Percentiles rank a stretch among this genome's conserved stretches.
Evolutionary conservation across 495 filamentous ascomycete genomes (phyloP).

Genomic region (Penicillium pancosmium): DNA sequence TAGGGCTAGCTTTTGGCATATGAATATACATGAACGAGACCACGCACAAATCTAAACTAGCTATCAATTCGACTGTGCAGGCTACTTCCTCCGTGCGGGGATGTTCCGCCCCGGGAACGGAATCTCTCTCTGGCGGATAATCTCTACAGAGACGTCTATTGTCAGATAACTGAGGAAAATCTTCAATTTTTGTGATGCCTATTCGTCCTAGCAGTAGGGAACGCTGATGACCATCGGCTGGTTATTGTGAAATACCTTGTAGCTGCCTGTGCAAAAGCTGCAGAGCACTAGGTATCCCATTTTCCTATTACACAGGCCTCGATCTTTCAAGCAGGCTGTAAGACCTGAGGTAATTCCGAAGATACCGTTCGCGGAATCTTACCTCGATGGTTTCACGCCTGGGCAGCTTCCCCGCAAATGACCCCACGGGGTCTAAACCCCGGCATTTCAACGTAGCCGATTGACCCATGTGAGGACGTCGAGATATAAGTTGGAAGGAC

Average conservation of each 20-base stretch:
- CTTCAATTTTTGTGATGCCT: not conserved
- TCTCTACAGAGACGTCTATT: not conserved
- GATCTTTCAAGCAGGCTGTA: too few relatives aligned
- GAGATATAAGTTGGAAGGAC: not conserved
- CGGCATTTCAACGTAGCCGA: not conserved
- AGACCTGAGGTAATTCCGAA: not conserved
- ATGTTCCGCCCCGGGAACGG: not conserved
- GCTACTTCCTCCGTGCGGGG: not conserved
- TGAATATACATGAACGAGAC: conserved; percentile 1
- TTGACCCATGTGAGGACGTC: not conserved
- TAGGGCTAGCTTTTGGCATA: not conserved
- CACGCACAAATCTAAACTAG: not conserved
- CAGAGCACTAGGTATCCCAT: too few relatives aligned
- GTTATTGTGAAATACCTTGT: too few relatives aligned
- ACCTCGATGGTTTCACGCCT: conserved; percentile 4
- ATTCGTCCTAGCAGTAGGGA: not conserved
- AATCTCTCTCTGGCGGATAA: not conserved
- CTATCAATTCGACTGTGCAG: not conserved
- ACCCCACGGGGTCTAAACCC: conserved; percentile 4
- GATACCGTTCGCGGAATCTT: conserved; percentile 13
- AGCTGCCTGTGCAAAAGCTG: too few relatives aligned
- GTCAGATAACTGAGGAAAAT: not conserved
- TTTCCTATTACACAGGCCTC: not conserved
- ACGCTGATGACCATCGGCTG: too few relatives aligned
- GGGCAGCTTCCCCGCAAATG: conserved; percentile 15